Conservation (phyloP, 495 filamentous ascomycete species). For the Penicillium taxi region DNA sequence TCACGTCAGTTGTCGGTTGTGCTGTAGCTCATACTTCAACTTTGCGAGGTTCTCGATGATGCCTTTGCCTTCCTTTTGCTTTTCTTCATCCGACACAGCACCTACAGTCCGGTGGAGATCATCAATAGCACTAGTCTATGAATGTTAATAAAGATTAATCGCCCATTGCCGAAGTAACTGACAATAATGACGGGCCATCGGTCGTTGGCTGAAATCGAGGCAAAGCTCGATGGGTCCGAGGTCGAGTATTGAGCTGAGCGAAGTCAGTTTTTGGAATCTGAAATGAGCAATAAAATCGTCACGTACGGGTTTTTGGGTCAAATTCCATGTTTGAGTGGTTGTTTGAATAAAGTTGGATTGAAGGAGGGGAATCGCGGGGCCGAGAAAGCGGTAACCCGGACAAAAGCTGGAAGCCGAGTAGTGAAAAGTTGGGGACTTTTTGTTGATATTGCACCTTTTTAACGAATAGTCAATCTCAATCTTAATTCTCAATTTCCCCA, state of each 20-base stretch:
- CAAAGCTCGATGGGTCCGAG: conserved; percentile 78
- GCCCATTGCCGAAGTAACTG: conserved; percentile 11
- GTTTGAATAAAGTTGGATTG: conserved; percentile 2
- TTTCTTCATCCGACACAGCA: conserved; percentile 46
- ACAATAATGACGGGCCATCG: conserved; percentile 94
- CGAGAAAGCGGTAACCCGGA: too few relatives aligned
- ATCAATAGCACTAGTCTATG: conserved; percentile 86
- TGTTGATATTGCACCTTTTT: too few relatives aligned
- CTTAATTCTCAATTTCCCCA: too few relatives aligned
- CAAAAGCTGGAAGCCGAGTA: too few relatives aligned
- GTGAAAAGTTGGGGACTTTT: too few relatives aligned
- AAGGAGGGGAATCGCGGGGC: conserved; percentile 5
- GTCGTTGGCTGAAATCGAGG: conserved; percentile 68
- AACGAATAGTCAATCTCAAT: too few relatives aligned
- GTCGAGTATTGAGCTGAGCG: conserved; percentile 65
- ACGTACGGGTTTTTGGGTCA: conserved; percentile 47
- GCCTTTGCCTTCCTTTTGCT: conserved; percentile 70
- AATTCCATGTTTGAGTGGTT: conserved; percentile 40
- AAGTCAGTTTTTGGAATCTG: conserved; percentile 10
- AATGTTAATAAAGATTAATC: conserved; percentile 6
- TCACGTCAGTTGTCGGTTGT: conserved; percentile 75
- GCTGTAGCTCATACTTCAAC: conserved; percentile 93
- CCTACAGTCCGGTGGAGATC: conserved; percentile 72
- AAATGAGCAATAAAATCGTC: neutral
- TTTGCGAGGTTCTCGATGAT: conserved; percentile 73